Percentiles rank a stretch among this genome's conserved stretches.
These are phyloP conservation scores for Piper longum DNA, from an alignment of 164 flowering plant genomes.

Conservation along the genomic window DNA sequence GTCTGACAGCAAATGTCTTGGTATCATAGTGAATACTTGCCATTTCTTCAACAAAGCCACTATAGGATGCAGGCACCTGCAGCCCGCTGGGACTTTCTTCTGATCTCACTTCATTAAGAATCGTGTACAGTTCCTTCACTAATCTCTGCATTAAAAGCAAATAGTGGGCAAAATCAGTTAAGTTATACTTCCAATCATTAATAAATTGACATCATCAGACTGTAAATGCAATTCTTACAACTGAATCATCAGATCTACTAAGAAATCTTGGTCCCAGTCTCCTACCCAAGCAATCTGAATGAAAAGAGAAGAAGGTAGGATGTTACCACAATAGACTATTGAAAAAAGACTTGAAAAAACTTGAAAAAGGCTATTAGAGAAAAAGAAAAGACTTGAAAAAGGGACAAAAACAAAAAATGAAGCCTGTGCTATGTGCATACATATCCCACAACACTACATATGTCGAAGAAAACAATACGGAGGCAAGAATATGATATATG, in stretches of 20 bases:
- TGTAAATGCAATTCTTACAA: conserved; percentile 28
- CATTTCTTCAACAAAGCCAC: conserved; percentile 70
- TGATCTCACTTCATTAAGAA: conserved; percentile 63
- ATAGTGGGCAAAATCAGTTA: conserved; percentile 4
- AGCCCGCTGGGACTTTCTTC: conserved; percentile 63
- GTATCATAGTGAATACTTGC: conserved; percentile 67
- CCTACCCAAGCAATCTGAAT: conserved; percentile 88
- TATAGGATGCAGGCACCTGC: conserved; percentile 62
- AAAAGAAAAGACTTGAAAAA: not conserved
- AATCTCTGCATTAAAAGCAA: conserved; percentile 47
- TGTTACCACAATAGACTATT: not conserved
- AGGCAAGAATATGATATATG: no score
- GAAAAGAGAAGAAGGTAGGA: not conserved
- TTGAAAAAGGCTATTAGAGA: not conserved
- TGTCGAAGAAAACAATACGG: no score
- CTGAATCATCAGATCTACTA: conserved; percentile 74
- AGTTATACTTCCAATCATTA: not conserved
- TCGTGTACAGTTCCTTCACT: conserved; percentile 63
- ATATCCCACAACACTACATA: no score
- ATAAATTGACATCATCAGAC: not conserved
- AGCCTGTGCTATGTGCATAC: not conserved
- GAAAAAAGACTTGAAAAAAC: not conserved
- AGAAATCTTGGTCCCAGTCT: conserved; percentile 85
- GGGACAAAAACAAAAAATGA: not conserved
- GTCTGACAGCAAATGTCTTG: conserved; percentile 57